Evolutionary conservation across 352 stramenopile genomes (phyloP), one percentile per base, ranked within the genome.

Genomic region (Pythium volutum): DNA sequence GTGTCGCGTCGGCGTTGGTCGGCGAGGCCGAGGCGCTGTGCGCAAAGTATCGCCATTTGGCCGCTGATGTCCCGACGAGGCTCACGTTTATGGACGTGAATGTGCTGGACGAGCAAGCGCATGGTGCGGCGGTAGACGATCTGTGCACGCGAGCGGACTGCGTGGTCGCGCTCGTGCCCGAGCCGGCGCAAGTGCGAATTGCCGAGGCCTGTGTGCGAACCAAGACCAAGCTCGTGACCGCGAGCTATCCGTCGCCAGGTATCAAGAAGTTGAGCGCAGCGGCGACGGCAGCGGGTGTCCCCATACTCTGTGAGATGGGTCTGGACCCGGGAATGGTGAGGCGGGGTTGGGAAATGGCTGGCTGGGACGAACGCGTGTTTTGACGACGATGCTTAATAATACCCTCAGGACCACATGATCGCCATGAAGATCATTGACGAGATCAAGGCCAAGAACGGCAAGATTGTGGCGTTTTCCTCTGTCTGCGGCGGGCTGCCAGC

Each of bases 361-460:
- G 4, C n/a, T 52, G 26, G 39, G 16, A 41, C 27, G 34, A 36
- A 12, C 31, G 14, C 31, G 31, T 36, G 31, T 1, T 36, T 45
- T n/a, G 38, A 6, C n/a, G 11, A 36, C 31, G 14, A 0, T 36
- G 31, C 31, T 36, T 8, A 8, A 36, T 36, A 11, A 36, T 38
- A 22, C 7, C 34, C 22, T 4, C 59, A 79, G 73, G 87, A 97
- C 54, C 88, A 97, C 64, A 94, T 94, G 79, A 84, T 79, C 64
- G 82, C 90, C 2, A 95, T 96, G 87, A 78, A 84, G 65, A 79
- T 96, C 15, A 96, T 97, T 55, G 74, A 96, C 63, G 58, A 91
- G 50, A 81, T 97, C 59, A 73, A 92, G 23, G 66, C 62, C 20
- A 61, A 66, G 14, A 64, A 74, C 16, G 86, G 88, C 36, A 69